A percentile compares a stretch with the other conserved stretches of the same genome.
These are phyloP conservation scores for Paraphoma chrysanthemicola DNA, from an alignment of 2,329 filamentous ascomycete genomes.

Conservation along the genomic window DNA sequence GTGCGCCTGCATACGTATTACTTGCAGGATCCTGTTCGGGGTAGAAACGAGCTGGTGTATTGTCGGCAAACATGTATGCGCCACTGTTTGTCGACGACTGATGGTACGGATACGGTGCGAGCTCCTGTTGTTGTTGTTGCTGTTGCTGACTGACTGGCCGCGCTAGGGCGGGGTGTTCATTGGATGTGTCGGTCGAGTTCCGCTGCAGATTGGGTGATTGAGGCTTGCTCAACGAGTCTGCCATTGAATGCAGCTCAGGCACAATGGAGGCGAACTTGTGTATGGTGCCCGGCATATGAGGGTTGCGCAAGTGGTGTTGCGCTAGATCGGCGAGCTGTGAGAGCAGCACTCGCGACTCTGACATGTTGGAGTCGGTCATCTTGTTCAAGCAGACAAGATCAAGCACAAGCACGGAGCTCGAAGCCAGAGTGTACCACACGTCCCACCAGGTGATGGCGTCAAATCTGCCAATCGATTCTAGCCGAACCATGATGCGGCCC, in stretches of 20 bases:
- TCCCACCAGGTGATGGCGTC: conserved; percentile 53
- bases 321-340: conserved; percentile 45
- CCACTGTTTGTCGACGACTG: conserved; percentile 34
- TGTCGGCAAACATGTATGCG: conserved; percentile 40
- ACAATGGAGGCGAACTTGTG: conserved; percentile 47
- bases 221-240: conserved; percentile 28
- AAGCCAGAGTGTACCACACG: conserved; percentile 49
- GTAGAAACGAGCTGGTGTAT: conserved; percentile 28
- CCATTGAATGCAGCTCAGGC: conserved; percentile 46
- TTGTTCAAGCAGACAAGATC: conserved; percentile 44
- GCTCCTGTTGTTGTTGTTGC: conserved; percentile 15
- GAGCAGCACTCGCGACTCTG: conserved; percentile 41
- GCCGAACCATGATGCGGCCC: conserved; percentile 43
- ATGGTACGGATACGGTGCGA: conserved; percentile 25
- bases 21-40: conserved; percentile 24
- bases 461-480: conserved; percentile 48
- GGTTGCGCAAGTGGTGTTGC: conserved; percentile 39
- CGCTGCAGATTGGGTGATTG: conserved; percentile 9
- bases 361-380: conserved; percentile 19
- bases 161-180: conserved; percentile 2
- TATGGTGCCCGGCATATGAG: conserved; percentile 48
- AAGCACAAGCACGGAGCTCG: conserved; percentile 48
- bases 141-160: conserved; percentile 13
- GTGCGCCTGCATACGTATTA: conserved; percentile 20
- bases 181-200: conserved; percentile 10